phyloP scores from a whole-genome alignment of 805 yeast genomes.

The Yamadazyma paraphyllophila region DNA sequence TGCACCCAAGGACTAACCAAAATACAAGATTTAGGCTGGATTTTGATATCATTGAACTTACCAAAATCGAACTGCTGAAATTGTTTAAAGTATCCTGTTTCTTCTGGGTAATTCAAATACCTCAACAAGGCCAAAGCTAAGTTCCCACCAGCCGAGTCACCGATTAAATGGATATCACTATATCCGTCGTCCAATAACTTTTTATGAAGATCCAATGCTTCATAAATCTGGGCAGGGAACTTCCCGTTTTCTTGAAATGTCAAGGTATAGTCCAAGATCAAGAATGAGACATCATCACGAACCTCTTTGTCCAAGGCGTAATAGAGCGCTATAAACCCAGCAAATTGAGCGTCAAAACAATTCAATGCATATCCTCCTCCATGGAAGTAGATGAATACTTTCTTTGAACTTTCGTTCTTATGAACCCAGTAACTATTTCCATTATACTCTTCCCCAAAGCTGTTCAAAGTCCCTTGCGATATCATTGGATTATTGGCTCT shows the following conservation, averaged over 20 bases:
- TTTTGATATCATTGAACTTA: conserved; percentile 4
- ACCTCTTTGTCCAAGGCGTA: conserved; percentile 21
- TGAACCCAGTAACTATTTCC: conserved; percentile 34
- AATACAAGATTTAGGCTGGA: conserved; percentile 28
- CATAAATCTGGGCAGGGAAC: conserved; percentile 33
- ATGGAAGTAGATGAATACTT: conserved; percentile 30
- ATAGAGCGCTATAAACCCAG: conserved; percentile 27
- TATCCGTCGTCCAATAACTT: conserved; percentile 21
- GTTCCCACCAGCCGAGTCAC: conserved; percentile 46
- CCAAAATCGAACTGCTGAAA: conserved; percentile 26
- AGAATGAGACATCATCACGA: conserved; percentile 21
- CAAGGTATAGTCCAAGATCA: conserved; percentile 31
- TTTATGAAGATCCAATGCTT: conserved; percentile 27
- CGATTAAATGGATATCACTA: conserved; percentile 32
- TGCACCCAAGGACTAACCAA: conserved; percentile 38
- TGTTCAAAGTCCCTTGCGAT: conserved; percentile 8
- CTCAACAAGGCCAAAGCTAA: conserved; percentile 23
- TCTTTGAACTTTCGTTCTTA: conserved; percentile 20
- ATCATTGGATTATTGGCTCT: conserved; percentile 12
- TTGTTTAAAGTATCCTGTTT: conserved; percentile 22
- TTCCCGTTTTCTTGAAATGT: conserved; percentile 26
- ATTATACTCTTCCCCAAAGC: conserved; percentile 21
- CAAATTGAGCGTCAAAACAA: conserved; percentile 31
- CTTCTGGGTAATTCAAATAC: conserved; percentile 31
- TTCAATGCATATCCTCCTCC: conserved; percentile 36